Evolutionary conservation across 1,284 basidiomycete genomes (phyloP), one percentile per base, ranked within the genome.

Genomic region (Veloboletus limbatus): DNA sequence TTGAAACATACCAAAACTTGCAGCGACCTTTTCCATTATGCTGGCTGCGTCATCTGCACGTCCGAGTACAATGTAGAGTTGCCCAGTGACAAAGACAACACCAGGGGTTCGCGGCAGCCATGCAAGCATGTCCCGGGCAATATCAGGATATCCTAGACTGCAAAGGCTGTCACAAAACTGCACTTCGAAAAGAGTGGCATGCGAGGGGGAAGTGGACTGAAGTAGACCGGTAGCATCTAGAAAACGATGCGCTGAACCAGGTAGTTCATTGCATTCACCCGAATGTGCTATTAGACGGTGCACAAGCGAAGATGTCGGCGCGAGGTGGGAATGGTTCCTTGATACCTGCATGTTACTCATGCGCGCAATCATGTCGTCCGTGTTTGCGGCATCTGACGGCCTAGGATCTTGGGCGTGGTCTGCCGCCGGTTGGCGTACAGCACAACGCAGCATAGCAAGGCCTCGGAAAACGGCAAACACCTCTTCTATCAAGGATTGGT

Each of bases 101-200:
- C 80, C 90, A 25, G 86, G 79, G 10, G 85, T 86, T 37, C 82
- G 71, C 22, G 91, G 92, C 40, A 92, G 78, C 77, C 86, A 84
- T 14, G 78, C 77, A 40, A 88, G 69, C 37, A 89, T 71, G 49
- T 87, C 82, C 40, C 77, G 67, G 1, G 88, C 77, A 24, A 81
- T 73, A 48, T 77, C 73, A 38, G 76, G 70, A 58, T 89, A 83
- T 3, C 84, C 87, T 37, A 89, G 71, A 3, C 73, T 65, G 22
- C 86, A 74, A 28, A 96, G 72, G 20, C 72, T 70, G 52, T 89
- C 79, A 48, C 85, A 88, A 52, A 94, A 82, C 27, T 76, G 58
- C 27, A 87, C 79, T 65, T 94, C 91, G 45, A 73, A 75, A 54
- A 74, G 67, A 2, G 85, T 82, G 13, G 80, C 81, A 49, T 78